phyloP scores from a whole-genome alignment of 768 basidiomycete species.

The Peribolospora kevripleyi region DNA sequence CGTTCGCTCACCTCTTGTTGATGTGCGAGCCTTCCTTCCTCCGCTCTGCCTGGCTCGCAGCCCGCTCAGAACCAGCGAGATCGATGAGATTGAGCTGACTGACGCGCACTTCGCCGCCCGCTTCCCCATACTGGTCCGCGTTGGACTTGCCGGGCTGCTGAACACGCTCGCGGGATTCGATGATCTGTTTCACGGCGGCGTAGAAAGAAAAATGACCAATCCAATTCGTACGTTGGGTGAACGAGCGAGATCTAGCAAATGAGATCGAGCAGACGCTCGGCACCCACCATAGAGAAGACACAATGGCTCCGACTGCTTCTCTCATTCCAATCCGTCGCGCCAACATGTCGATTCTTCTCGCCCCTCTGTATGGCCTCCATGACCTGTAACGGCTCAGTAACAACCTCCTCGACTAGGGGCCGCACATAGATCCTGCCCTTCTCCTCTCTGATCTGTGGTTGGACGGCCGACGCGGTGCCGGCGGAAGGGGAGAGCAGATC shows the following conservation, averaged over 20 bases:
- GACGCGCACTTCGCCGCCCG: slow-evolving; percentile 45
- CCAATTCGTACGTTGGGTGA: too few relatives aligned
- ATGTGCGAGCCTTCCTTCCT: slow-evolving; percentile 94
- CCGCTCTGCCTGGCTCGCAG: slow-evolving; percentile 80
- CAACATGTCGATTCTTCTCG: slow-evolving; percentile 65
- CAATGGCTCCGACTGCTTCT: slow-evolving; percentile 82
- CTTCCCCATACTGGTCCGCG: not conserved
- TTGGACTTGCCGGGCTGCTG: slow-evolving; percentile 6
- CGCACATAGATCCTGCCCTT: slow-evolving; percentile 35
- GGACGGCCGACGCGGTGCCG: slow-evolving; percentile 27
- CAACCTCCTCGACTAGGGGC: slow-evolving; percentile 71
- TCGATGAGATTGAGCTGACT: slow-evolving; percentile 60
- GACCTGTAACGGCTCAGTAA: slow-evolving; percentile 69
- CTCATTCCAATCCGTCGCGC: slow-evolving; percentile 97
- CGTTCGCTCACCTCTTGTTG: slow-evolving; percentile 29
- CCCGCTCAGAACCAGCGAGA: slow-evolving; percentile 87
- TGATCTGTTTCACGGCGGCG: not conserved
- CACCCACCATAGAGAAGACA: slow-evolving; percentile 60
- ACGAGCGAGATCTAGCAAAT: not conserved
- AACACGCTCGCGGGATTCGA: slow-evolving; percentile 4
- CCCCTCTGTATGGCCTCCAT: slow-evolving; percentile 63
- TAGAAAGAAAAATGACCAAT: not conserved
- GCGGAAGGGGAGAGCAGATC: slow-evolving; percentile 14
- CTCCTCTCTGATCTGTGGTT: slow-evolving; percentile 17
- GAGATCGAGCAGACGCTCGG: not conserved